Evolutionary conservation across 2,329 filamentous ascomycete genomes (phyloP).

Genomic region (Ophiostoma novo-ulmi): DNA sequence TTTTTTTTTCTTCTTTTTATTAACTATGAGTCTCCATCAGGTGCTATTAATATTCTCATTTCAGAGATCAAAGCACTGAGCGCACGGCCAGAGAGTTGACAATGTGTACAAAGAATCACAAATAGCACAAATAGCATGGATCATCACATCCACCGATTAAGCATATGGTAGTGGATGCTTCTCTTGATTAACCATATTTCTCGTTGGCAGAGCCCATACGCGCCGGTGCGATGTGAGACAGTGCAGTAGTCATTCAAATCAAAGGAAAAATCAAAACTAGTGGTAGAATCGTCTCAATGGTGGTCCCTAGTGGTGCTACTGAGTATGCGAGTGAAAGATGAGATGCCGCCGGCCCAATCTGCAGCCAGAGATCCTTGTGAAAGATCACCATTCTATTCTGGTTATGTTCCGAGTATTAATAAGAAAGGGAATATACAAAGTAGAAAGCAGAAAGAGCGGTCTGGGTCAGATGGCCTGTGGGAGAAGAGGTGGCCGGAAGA

Average conservation of each 20-base stretch:
- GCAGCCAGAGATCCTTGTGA: slow-evolving; percentile 12
- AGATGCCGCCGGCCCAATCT: slow-evolving; percentile 18
- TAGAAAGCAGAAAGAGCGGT: background rate
- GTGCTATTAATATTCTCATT: background rate
- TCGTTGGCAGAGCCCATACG: background rate
- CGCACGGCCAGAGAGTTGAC: background rate
- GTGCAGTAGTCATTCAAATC: background rate
- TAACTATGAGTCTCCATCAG: too few relatives aligned
- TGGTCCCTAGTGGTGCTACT: background rate
- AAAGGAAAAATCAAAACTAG: too few relatives aligned
- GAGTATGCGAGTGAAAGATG: background rate
- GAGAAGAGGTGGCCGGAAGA: background rate
- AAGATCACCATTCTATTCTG: slow-evolving; percentile 18
- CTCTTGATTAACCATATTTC: background rate
- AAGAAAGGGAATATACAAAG: background rate
- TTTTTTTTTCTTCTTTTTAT: too few relatives aligned
- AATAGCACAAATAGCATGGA: background rate
- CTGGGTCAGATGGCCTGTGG: background rate
- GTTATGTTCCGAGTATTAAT: background rate
- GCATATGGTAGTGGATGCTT: slow-evolving; percentile 2
- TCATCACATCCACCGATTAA: background rate
- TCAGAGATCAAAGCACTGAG: background rate
- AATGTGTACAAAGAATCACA: background rate
- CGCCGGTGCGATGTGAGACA: slow-evolving; percentile 10
- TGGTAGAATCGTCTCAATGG: background rate